Evolutionary conservation across 2,329 filamentous ascomycete genomes (phyloP).

Genomic region (Epicoccum nigrum): DNA sequence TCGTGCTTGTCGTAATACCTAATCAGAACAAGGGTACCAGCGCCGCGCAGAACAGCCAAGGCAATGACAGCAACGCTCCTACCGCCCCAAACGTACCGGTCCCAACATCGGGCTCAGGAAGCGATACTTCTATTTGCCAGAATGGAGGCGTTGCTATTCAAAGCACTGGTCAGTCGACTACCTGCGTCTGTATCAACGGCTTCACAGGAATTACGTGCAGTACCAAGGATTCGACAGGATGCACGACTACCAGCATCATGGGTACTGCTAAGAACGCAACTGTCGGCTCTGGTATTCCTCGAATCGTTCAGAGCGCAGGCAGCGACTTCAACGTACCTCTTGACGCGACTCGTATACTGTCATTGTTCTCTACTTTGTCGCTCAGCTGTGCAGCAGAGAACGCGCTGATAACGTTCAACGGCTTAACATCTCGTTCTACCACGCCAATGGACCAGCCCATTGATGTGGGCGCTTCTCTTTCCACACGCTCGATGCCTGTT

Average conservation of each 20-base stretch:
- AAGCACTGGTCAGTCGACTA: slow-evolving; percentile 68
- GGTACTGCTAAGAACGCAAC: slow-evolving; percentile 65
- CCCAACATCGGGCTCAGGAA: slow-evolving; percentile 29
- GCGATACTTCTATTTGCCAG: slow-evolving; percentile 62
- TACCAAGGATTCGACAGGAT: slow-evolving; percentile 57
- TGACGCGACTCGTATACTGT: slow-evolving; percentile 70
- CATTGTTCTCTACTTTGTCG: slow-evolving; percentile 75
- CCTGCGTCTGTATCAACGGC: slow-evolving; percentile 87
- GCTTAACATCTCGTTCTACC: slow-evolving; percentile 42
- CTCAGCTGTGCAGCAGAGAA: slow-evolving; percentile 87
- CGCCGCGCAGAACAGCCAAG: slow-evolving; percentile 26
- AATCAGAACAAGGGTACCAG: slow-evolving; percentile 49
- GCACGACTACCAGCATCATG: slow-evolving; percentile 58
- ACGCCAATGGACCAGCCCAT: slow-evolving; percentile 23
- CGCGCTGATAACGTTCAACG: slow-evolving; percentile 83
- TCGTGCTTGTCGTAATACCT: slow-evolving; percentile 66
- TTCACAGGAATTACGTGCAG: slow-evolving; percentile 73
- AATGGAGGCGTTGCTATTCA: slow-evolving; percentile 83
- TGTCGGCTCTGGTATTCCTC: slow-evolving; percentile 77
- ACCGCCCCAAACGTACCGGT: slow-evolving; percentile 21
- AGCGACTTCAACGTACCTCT: slow-evolving; percentile 78
- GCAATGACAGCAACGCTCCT: slow-evolving; percentile 16
- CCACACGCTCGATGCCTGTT: slow-evolving; percentile 32
- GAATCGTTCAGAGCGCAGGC: slow-evolving; percentile 69
- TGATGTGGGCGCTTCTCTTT: slow-evolving; percentile 24